Percentiles rank a stretch among this genome's conserved stretches.
Conservation (phyloP, 1,139 yeast genomes). For the Diutina pseudorugosa region DNA sequence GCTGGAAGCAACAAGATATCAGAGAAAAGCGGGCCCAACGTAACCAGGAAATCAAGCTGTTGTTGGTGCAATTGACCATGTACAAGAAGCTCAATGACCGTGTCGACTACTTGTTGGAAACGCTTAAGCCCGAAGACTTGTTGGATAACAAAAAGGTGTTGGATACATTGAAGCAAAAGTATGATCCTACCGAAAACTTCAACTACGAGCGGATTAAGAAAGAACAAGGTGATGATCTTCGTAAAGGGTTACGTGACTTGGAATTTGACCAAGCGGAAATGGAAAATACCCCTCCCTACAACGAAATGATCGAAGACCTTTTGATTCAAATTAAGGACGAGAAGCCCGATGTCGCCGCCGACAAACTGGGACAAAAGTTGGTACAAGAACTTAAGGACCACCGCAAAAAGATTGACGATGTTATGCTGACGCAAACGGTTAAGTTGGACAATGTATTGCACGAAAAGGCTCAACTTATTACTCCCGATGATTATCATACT, state of each 20-base stretch:
- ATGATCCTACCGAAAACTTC: conserved; percentile 47
- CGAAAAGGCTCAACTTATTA: conserved; percentile 65
- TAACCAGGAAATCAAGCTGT: conserved; percentile 60
- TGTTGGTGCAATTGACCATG: conserved; percentile 65
- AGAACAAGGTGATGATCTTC: conserved; percentile 23
- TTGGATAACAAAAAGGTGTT: conserved; percentile 26
- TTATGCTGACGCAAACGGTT: conserved; percentile 44
- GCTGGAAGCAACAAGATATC: conserved; percentile 95
- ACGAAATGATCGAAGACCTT: conserved; percentile 88
- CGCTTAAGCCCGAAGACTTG: conserved; percentile 29
- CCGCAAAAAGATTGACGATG: conserved; percentile 54
- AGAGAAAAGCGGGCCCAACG: conserved; percentile 85
- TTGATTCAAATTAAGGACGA: conserved; percentile 58
- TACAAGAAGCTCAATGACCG: conserved; percentile 63
- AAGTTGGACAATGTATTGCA: conserved; percentile 54
- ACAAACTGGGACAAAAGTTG: conserved; percentile 24
- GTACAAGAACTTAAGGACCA: conserved; percentile 42
- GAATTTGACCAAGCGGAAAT: conserved; percentile 35
- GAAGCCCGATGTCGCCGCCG: conserved; percentile 26
- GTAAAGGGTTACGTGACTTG: conserved; percentile 34
- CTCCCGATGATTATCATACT: conserved; percentile 87
- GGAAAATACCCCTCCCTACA: conserved; percentile 67
- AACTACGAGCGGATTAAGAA: conserved; percentile 25
- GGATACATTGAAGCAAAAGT: conserved; percentile 31
- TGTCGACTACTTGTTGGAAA: conserved; percentile 47